Evolutionary conservation across 2,329 filamentous ascomycete species (phyloP).

Genomic region (Aspergillus uvarum): DNA sequence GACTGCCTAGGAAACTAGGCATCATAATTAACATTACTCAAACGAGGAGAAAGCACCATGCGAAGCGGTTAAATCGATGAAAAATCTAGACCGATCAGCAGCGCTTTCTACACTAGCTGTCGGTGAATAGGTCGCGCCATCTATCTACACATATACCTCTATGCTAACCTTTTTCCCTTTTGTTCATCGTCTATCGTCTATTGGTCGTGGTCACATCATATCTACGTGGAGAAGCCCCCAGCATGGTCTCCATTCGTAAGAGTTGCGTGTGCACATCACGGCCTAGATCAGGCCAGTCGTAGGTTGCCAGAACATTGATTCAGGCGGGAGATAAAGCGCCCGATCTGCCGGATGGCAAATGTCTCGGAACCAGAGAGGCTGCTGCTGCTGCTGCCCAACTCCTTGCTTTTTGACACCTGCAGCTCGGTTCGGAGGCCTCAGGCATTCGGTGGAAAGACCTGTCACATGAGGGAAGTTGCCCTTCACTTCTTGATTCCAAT

Average conservation of each 20-base stretch:
- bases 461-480: not conserved
- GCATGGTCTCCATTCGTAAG: not conserved
- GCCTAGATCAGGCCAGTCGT: not conserved
- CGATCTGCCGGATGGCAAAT: not conserved
- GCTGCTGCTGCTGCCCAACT: not conserved
- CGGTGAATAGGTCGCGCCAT: not conserved
- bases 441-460: not conserved
- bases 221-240: not conserved
- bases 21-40: not conserved
- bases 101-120: not conserved
- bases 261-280: not conserved
- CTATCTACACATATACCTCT: not conserved
- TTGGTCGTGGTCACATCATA: constrained; percentile 5
- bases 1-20: not conserved
- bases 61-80: not conserved
- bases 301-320: not conserved
- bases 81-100: not conserved
- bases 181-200: not conserved
- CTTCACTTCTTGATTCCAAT: constrained; percentile 75
- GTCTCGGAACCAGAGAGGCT: not conserved
- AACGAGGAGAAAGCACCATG: not conserved
- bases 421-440: not conserved
- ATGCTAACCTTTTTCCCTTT: not conserved
- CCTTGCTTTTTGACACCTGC: not conserved
- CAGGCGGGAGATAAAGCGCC: not conserved